Evolutionary conservation across 1,284 basidiomycete species (phyloP), one percentile per base, ranked within the genome.

Genomic region (Laetiporus sulphureus): DNA sequence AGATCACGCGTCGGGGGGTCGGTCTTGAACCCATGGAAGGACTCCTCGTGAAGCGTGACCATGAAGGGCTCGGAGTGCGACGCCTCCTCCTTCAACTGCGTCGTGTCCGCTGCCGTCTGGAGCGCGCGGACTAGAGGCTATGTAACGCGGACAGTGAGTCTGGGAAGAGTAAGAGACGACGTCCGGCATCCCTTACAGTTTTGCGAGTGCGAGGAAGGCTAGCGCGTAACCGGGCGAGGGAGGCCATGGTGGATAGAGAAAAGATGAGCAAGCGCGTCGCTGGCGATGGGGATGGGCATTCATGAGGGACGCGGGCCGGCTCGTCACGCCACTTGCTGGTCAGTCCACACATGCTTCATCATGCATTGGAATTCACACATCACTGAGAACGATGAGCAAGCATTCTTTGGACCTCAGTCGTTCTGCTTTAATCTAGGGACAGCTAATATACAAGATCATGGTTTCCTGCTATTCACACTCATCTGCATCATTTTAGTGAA

Each of bases 31-130:
- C 79, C 68, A 42, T 79, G 80, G 78, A 97, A 98, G 3, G 90
- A 91, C 58, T 97, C 91, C 46, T 84, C 78, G 63, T 92, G 86
- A n/a, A 96, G 83, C 57, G 76, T 80, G 57, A 96, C 83, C 35
- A 73, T 82, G 71, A 96, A 89, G 0, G 85, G 83, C 40, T 78
- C 65, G 11, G 77, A 71, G 45, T 68, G 66, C 3, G 67, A 61
- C 42, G 77, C 71, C 46, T 67, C 57, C 34, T 74, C 66, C 33
- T 72, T 67, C 25, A 84, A 71, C 55, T 75, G 68, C 0, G 83
- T 84, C 34, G 78, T 76, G 65, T 83, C 83, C 12, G 82, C 83
- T 3, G 77, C 72, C 1, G 79, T 86, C 56, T 83, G 79, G 51
- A 86, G 72, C 32, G 67, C 56, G 29, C 82, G 79, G 15, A 65